Percentiles rank a stretch among this genome's conserved stretches.
These are phyloP conservation scores for Wickerhamiella qilinensis DNA, from an alignment of 805 yeast genomes.

Conservation along the genomic window DNA sequence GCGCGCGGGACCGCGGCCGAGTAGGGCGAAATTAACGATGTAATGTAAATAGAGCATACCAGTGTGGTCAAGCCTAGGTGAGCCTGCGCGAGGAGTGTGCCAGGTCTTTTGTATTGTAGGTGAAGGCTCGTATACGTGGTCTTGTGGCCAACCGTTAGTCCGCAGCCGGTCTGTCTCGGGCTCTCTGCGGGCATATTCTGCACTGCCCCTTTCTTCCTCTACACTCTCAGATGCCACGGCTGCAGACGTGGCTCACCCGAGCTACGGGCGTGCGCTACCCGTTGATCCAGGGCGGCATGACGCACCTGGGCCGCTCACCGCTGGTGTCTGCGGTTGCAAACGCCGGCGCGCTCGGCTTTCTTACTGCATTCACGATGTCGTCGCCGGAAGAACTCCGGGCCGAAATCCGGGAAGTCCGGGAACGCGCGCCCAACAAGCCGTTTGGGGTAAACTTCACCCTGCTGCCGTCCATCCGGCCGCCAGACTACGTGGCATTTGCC, in stretches of 20 bases:
- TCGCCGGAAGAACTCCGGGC: constrained; percentile 18
- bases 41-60: too few species aligned
- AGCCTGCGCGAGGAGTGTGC: too few species aligned
- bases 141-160: too few species aligned
- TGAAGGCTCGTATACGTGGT: too few species aligned
- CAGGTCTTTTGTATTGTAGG: too few species aligned
- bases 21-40: too few species aligned
- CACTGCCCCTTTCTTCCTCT: too few species aligned
- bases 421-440: constrained; percentile 14
- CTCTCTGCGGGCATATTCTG: too few species aligned
- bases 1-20: not conserved
- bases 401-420: constrained; percentile 15
- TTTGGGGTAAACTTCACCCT: constrained; percentile 22
- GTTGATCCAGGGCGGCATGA: constrained; percentile 21
- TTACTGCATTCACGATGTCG: constrained; percentile 19
- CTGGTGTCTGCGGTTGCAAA: constrained; percentile 21
- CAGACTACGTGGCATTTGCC: constrained; percentile 19
- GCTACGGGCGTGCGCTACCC: constrained; percentile 19
- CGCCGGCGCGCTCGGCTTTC: constrained; percentile 20
- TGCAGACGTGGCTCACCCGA: constrained; percentile 19
- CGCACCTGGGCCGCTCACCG: constrained; percentile 17
- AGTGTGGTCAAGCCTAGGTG: too few species aligned
- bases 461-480: constrained; percentile 20
- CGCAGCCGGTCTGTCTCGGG: too few species aligned
- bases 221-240: too few species aligned